phyloP scores from a whole-genome alignment of 352 stramenopile genomes.

The Aphanomyces euteiches region DNA sequence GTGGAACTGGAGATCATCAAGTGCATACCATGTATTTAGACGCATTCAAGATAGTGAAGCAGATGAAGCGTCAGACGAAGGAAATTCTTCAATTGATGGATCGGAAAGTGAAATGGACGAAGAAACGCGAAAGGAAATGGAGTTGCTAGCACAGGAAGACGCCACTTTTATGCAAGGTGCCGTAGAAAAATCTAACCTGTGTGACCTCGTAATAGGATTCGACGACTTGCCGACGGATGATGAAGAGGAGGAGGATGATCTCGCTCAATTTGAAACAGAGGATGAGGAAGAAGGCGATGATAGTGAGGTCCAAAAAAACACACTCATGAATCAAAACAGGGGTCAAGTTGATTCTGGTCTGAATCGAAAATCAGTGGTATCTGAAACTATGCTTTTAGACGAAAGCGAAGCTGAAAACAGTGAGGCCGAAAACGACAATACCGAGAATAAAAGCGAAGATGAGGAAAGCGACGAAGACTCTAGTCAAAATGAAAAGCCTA shows the following conservation, averaged over 20 bases:
- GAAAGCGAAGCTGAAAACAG: no score
- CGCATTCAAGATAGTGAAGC: conserved; percentile 35
- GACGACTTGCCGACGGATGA: conserved; percentile 82
- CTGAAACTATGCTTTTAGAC: neutral
- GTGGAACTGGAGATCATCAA: no score
- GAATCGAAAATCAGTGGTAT: conserved; percentile 29
- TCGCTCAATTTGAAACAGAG: conserved; percentile 63
- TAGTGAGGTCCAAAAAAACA: conserved; percentile 43
- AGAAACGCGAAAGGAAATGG: conserved; percentile 69
- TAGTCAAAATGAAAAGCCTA: conserved; percentile 1
- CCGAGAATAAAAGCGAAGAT: neutral
- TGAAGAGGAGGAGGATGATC: conserved; percentile 27
- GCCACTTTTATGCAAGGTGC: conserved; percentile 66
- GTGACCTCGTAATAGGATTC: conserved; percentile 38
- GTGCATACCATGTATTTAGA: neutral
- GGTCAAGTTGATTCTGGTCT: neutral
- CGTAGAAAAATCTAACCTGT: neutral
- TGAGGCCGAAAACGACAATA: neutral
- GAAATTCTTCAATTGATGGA: conserved; percentile 28
- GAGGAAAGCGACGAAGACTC: neutral
- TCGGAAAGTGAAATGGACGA: conserved; percentile 57
- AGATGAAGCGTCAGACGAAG: conserved; percentile 31
- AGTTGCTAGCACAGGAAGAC: conserved; percentile 71
- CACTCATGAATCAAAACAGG: conserved; percentile 47
- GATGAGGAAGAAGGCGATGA: conserved; percentile 58